Conservation (phyloP, 2,329 filamentous ascomycete genomes). For the Shiraia sp. region DNA sequence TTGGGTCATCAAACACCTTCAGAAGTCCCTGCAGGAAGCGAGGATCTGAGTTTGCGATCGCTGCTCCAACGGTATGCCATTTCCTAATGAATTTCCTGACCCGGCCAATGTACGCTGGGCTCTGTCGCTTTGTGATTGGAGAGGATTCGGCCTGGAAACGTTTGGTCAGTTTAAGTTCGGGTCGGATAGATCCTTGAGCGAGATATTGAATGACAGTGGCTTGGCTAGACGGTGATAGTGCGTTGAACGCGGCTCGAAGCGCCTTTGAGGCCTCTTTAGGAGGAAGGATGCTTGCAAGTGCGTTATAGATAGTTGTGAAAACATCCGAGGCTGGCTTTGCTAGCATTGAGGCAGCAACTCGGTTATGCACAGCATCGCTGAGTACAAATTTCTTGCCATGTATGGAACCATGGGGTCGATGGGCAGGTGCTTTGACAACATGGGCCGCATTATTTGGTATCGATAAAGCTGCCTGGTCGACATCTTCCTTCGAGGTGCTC, state of each 20-base stretch:
- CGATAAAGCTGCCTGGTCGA: not conserved
- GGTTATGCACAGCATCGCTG: too few species aligned
- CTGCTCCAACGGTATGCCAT: conserved; percentile 1
- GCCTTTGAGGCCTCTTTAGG: too few species aligned
- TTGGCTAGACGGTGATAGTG: too few species aligned
- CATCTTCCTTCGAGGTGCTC: not conserved
- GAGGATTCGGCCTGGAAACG: not conserved
- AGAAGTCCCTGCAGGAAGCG: not conserved
- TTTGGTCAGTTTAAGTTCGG: too few species aligned
- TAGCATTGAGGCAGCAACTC: too few species aligned
- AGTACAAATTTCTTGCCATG: not conserved
- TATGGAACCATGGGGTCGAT: not conserved
- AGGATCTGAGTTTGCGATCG: not conserved
- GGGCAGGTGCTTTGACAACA: not conserved
- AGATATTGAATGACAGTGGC: too few species aligned
- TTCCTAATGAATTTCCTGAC: not conserved
- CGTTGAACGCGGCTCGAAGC: too few species aligned
- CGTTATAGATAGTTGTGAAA: too few species aligned
- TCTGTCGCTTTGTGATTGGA: not conserved
- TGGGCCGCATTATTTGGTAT: not conserved
- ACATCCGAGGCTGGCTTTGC: too few species aligned
- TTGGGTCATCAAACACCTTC: not conserved
- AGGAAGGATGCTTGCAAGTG: too few species aligned
- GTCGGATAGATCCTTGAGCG: too few species aligned
- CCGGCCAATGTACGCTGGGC: not conserved